Evolutionary conservation across 257 asterid genomes (phyloP).

Genomic region (Solanum virginianum): DNA sequence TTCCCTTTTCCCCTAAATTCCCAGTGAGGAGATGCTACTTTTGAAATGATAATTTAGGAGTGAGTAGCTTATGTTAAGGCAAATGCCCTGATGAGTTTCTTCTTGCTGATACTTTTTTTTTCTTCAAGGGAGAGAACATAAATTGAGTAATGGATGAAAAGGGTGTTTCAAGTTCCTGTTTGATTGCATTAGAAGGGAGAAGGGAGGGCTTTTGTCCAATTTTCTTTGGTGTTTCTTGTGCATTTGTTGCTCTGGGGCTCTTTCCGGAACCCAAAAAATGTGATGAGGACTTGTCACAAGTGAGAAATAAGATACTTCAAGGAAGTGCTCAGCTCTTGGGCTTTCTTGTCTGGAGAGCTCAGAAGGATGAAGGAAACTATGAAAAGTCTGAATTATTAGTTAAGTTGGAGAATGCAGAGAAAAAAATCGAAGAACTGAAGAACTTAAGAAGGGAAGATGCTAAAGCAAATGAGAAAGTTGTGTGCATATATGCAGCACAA

Average conservation of each 20-base stretch:
- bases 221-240: conserved; percentile 74
- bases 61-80: neutral
- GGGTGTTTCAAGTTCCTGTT: conserved; percentile 25
- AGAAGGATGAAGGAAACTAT: conserved; percentile 12
- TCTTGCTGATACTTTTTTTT: neutral
- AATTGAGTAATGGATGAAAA: conserved; percentile 41
- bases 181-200: conserved; percentile 22
- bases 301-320: conserved; percentile 39
- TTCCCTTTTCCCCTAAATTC: neutral
- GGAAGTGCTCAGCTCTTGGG: conserved; percentile 80
- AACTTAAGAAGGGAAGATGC: conserved; percentile 70
- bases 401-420: conserved; percentile 41
- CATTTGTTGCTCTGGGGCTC: conserved; percentile 47
- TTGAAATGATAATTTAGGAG: neutral
- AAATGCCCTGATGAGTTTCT: neutral
- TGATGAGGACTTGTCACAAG: conserved; percentile 46
- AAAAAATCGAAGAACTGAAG: conserved; percentile 43
- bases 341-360: conserved; percentile 54
- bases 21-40: neutral
- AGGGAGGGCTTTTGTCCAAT: conserved; percentile 39
- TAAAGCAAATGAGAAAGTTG: conserved; percentile 80
- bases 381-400: conserved; percentile 24
- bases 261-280: conserved; percentile 36
- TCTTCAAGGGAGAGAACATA: neutral
- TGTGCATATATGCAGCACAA: conserved; percentile 63